These are phyloP conservation scores for Dryadomyces quercus-mongolicae DNA, from an alignment of 2,329 filamentous ascomycete species.

Conservation along the genomic window DNA sequence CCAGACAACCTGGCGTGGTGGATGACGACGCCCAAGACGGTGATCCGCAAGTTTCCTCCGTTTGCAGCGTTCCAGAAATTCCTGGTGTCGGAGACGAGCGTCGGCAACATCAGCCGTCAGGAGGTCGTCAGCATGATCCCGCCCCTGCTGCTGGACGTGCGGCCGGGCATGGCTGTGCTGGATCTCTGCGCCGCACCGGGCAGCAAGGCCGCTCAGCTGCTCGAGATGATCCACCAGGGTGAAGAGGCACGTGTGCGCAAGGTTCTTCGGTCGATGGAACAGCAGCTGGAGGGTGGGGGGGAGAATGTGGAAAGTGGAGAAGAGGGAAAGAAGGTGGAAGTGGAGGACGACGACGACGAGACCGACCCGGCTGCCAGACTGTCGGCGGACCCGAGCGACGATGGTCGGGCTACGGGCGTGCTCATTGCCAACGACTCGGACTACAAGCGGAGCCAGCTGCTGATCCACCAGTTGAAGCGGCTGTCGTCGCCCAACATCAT, in stretches of 20 bases:
- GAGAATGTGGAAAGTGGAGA: conserved; percentile 29
- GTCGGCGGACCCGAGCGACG: conserved; percentile 52
- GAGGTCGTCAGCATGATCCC: conserved; percentile 99
- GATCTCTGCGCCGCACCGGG: conserved; percentile 95
- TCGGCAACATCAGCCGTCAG: conserved; percentile 94
- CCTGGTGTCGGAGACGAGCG: conserved; percentile 89
- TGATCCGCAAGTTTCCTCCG: conserved; percentile 83
- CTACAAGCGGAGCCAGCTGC: conserved; percentile 92
- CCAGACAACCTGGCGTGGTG: conserved; percentile 91
- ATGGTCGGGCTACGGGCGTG: conserved; percentile 80
- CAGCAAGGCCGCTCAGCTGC: conserved; percentile 89
- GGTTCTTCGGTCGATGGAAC: conserved; percentile 42
- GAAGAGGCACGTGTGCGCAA: conserved; percentile 78
- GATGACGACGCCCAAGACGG: conserved; percentile 96
- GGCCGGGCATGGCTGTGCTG: conserved; percentile 82
- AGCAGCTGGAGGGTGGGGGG: conserved; percentile 45
- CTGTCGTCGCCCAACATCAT: conserved; percentile 93
- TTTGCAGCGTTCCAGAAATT: conserved; percentile 97
- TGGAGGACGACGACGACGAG: conserved; percentile 22
- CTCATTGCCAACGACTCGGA: conserved; percentile 94
- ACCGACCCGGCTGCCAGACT: conserved; percentile 29
- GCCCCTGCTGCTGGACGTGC: conserved; percentile 81
- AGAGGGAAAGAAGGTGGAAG: conserved; percentile 35
- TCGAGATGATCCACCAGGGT: conserved; percentile 86
- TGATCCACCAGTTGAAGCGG: conserved; percentile 95